These are phyloP conservation scores for Aspergillus sp. DNA, from an alignment of 2,329 filamentous ascomycete species.

Conservation along the genomic window DNA sequence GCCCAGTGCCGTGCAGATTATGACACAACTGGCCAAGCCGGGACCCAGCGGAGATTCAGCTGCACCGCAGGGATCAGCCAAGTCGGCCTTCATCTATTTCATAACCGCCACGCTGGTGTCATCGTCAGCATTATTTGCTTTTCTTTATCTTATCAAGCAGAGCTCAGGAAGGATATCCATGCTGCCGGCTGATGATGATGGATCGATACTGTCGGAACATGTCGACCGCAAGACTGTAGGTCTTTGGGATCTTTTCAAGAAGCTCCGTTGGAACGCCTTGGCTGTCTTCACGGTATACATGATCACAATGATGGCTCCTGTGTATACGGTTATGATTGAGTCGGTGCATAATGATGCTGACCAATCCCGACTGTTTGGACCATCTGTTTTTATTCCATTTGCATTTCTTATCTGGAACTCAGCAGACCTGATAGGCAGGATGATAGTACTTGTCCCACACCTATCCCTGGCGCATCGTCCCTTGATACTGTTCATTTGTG, in stretches of 20 bases:
- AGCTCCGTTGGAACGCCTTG: constrained; percentile 70
- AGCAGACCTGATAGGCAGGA: constrained; percentile 73
- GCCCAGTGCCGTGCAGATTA: constrained; percentile 78
- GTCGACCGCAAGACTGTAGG: constrained; percentile 43
- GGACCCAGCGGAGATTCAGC: constrained; percentile 30
- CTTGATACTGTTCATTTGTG: constrained; percentile 58
- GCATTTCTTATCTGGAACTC: constrained; percentile 91
- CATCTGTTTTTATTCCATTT: constrained; percentile 77
- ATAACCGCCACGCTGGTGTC: constrained; percentile 77
- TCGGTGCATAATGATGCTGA: constrained; percentile 38
- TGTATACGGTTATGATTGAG: constrained; percentile 69
- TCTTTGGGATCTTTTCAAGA: constrained; percentile 62
- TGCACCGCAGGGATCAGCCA: constrained; percentile 46
- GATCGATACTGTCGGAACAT: constrained; percentile 6
- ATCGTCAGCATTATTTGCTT: constrained; percentile 60
- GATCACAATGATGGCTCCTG: constrained; percentile 89
- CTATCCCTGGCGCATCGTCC: constrained; percentile 57
- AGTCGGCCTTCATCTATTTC: constrained; percentile 84
- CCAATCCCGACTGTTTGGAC: constrained; percentile 54
- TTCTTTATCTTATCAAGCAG: constrained; percentile 63
- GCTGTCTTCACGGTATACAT: constrained; percentile 74
- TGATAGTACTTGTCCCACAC: constrained; percentile 56
- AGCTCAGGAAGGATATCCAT: constrained; percentile 10
- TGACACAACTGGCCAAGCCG: constrained; percentile 66
- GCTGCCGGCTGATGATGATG: constrained; percentile 9